phyloP scores from a whole-genome alignment of 768 basidiomycete species.

The Phaffia australis region DNA sequence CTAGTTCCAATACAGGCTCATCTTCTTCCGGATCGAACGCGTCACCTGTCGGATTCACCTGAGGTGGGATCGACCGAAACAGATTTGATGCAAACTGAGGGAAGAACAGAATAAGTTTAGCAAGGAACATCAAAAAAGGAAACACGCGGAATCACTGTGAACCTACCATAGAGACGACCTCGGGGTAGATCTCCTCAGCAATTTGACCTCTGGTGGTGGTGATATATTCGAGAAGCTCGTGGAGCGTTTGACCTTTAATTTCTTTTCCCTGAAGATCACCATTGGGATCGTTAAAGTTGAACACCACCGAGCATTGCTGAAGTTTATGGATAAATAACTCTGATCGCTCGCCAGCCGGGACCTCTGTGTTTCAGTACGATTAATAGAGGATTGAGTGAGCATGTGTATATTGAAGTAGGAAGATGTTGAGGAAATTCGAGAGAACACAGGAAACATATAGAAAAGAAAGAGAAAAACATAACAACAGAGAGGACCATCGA shows the following conservation, averaged over 20 bases:
- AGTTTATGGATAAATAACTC: slow-evolving; percentile 89
- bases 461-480: not conserved
- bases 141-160: not conserved
- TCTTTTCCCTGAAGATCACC: slow-evolving; percentile 94
- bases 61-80: slow-evolving; percentile 98
- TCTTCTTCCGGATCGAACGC: slow-evolving; percentile 99
- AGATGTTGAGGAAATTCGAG: not conserved
- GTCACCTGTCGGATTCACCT: slow-evolving; percentile 94
- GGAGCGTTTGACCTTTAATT: slow-evolving; percentile 92
- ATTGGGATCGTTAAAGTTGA: slow-evolving; percentile 97
- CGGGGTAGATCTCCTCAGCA: slow-evolving; percentile 94
- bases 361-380: slow-evolving; percentile 63
- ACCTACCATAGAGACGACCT: slow-evolving; percentile 93
- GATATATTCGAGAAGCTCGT: slow-evolving; percentile 98
- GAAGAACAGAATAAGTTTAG: not conserved
- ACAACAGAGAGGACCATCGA: not conserved
- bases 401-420: not conserved
- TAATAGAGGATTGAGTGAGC: not conserved
- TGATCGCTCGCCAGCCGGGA: slow-evolving; percentile 71
- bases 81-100: slow-evolving; percentile 89
- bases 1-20: slow-evolving; percentile 94
- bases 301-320: slow-evolving; percentile 88
- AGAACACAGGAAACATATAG: not conserved
- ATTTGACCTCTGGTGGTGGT: slow-evolving; percentile 92
- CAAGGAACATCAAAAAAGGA: not conserved